These are phyloP conservation scores for Furcasterigmium furcatum DNA, from an alignment of 2,329 filamentous ascomycete species.

Conservation along the genomic window DNA sequence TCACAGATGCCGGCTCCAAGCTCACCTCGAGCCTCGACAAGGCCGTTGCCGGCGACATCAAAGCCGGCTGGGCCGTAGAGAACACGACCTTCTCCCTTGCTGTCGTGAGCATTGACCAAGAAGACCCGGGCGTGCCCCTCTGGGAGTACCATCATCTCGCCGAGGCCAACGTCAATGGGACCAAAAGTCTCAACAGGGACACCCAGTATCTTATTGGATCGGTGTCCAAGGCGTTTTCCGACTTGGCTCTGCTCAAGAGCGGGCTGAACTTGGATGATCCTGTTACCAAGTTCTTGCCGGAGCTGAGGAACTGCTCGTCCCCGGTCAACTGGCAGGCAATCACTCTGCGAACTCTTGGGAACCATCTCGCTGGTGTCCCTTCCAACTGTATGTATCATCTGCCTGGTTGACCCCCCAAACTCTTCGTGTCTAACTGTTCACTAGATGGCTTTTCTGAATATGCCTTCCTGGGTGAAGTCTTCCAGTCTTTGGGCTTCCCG, in stretches of 20 bases:
- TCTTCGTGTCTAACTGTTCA: neutral
- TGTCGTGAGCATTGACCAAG: slow-evolving; percentile 25
- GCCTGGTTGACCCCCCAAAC: neutral
- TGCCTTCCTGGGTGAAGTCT: slow-evolving; percentile 29
- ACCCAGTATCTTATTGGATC: slow-evolving; percentile 40
- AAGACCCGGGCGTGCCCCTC: slow-evolving; percentile 19
- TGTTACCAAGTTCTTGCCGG: slow-evolving; percentile 29
- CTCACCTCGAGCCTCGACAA: slow-evolving; percentile 23
- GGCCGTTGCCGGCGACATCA: slow-evolving; percentile 24
- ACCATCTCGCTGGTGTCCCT: slow-evolving; percentile 30
- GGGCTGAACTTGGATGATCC: slow-evolving; percentile 26
- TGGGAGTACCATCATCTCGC: slow-evolving; percentile 40
- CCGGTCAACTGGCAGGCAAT: slow-evolving; percentile 30
- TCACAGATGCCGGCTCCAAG: slow-evolving; percentile 22
- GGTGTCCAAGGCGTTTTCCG: slow-evolving; percentile 33
- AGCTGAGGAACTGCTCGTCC: slow-evolving; percentile 18
- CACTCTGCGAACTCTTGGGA: slow-evolving; percentile 30
- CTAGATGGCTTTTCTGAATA: slow-evolving; percentile 31
- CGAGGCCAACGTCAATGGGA: slow-evolving; percentile 27
- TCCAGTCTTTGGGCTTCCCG: slow-evolving; percentile 31
- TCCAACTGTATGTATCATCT: slow-evolving; percentile 26
- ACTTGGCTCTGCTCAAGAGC: slow-evolving; percentile 30
- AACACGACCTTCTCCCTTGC: slow-evolving; percentile 36
- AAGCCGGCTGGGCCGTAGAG: slow-evolving; percentile 26
- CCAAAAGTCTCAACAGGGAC: slow-evolving; percentile 23